Evolutionary conservation across 2,329 filamentous ascomycete genomes (phyloP).

Genomic region (Calonectria naviculata): DNA sequence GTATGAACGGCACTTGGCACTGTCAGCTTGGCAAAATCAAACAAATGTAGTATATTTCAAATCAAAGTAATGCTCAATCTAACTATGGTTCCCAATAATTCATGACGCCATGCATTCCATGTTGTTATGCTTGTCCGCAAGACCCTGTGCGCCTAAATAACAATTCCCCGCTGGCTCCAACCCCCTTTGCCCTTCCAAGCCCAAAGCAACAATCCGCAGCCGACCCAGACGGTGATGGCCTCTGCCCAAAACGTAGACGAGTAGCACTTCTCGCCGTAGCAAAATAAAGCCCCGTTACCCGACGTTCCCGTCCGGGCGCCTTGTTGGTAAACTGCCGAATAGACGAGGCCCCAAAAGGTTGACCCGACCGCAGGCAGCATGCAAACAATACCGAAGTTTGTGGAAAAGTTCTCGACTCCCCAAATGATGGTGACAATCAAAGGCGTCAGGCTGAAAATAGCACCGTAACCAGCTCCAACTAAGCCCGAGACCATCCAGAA

Average conservation of each 20-base stretch:
- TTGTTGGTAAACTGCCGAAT: conserved; percentile 82
- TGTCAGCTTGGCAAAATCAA: no score
- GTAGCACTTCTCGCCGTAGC: conserved; percentile 87
- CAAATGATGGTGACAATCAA: conserved; percentile 97
- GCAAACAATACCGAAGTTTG: conserved; percentile 96
- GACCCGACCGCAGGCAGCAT: conserved; percentile 91
- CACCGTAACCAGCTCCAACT: conserved; percentile 92
- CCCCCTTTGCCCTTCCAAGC: conserved; percentile 85
- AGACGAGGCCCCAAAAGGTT: conserved; percentile 91
- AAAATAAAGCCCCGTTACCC: conserved; percentile 68
- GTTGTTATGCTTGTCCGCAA: not conserved
- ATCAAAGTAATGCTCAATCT: not conserved
- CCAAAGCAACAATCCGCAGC: conserved; percentile 76
- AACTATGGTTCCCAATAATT: not conserved
- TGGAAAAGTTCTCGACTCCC: conserved; percentile 98
- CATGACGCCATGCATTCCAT: not conserved
- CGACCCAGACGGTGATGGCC: conserved; percentile 81
- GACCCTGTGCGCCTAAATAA: conserved; percentile 56
- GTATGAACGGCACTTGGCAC: no score
- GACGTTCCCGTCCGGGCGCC: conserved; percentile 59
- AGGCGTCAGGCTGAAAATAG: conserved; percentile 88
- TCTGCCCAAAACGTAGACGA: conserved; percentile 87
- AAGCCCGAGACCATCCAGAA: conserved; percentile 89
- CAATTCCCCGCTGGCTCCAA: conserved; percentile 82
- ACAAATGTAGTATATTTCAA: not conserved